Conservation (phyloP, 495 filamentous ascomycete genomes). For the Daldinia bambusicola region DNA sequence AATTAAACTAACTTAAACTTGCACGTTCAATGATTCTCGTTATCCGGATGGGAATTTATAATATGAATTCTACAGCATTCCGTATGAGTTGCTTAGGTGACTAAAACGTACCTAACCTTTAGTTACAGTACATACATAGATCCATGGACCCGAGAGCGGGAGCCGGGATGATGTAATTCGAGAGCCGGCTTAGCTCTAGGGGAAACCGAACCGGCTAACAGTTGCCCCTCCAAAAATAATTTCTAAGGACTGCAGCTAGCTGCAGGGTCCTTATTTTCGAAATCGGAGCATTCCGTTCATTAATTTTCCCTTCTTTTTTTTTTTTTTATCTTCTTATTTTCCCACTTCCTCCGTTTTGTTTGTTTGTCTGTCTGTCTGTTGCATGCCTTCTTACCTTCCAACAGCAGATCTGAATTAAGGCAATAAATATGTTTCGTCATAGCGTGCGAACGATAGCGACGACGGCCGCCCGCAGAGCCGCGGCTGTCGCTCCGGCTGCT, state of each 20-base stretch:
- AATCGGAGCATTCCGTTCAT: not conserved
- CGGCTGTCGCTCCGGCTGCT: constrained; percentile 13
- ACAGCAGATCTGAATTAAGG: not conserved
- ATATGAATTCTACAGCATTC: too few relatives aligned
- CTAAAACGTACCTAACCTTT: too few relatives aligned
- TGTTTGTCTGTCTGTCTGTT: too few relatives aligned
- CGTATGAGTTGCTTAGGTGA: too few relatives aligned
- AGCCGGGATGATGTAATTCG: constrained; percentile 44
- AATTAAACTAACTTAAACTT: not conserved
- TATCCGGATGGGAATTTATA: too few relatives aligned
- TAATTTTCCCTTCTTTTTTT: not conserved
- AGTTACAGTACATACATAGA: too few relatives aligned
- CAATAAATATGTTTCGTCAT: constrained; percentile 63
- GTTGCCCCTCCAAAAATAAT: constrained; percentile 12
- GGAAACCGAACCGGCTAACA: constrained; percentile 28
- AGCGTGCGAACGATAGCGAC: constrained; percentile 62
- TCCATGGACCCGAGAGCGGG: constrained; percentile 28
- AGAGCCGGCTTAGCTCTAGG: constrained; percentile 21
- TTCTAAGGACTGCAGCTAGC: not conserved
- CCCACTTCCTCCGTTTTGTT: not conserved
- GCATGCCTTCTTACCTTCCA: not conserved
- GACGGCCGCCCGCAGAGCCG: constrained; percentile 57
- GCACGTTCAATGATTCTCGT: too few relatives aligned
- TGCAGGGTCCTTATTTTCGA: constrained; percentile 4
- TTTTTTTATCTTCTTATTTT: not conserved